Evolutionary conservation across 768 basidiomycete species (phyloP).

Genomic region (Psilocybe sp.): DNA sequence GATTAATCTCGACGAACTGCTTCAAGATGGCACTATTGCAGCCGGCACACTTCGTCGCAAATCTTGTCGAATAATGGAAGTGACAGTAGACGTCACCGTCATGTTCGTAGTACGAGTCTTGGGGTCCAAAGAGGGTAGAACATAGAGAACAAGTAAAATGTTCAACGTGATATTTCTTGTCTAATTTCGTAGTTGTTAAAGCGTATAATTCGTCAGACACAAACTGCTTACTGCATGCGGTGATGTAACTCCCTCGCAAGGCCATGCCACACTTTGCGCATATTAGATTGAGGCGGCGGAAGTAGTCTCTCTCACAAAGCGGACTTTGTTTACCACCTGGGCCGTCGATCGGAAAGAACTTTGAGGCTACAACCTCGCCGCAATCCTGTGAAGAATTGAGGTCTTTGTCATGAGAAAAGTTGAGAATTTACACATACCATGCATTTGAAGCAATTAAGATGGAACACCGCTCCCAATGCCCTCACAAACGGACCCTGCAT

Average conservation of each 20-base stretch:
- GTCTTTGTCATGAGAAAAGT: slow-evolving; percentile 1
- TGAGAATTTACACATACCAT: slow-evolving; percentile 55
- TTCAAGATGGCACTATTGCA: slow-evolving; percentile 97
- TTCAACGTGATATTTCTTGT: slow-evolving; percentile 98
- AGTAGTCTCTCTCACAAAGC: slow-evolving; percentile 98
- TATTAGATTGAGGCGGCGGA: slow-evolving; percentile 91
- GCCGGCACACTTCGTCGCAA: slow-evolving; percentile 97
- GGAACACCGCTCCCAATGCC: slow-evolving; percentile 90
- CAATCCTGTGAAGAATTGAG: slow-evolving; percentile 68
- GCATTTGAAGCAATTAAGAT: slow-evolving; percentile 98
- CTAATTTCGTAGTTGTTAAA: slow-evolving; percentile 38
- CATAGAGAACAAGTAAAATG: slow-evolving; percentile 99
- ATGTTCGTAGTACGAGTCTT: slow-evolving; percentile 99
- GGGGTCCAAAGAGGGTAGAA: slow-evolving; percentile 92
- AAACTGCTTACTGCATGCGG: slow-evolving; percentile 81
- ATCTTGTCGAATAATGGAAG: slow-evolving; percentile 98
- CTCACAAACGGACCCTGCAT: slow-evolving; percentile 97
- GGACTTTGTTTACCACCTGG: slow-evolving; percentile 86
- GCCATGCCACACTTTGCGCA: slow-evolving; percentile 96
- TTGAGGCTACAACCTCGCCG: slow-evolving; percentile 92
- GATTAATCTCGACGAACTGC: slow-evolving; percentile 99
- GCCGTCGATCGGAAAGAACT: slow-evolving; percentile 98
- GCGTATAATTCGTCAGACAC: slow-evolving; percentile 1
- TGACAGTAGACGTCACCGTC: slow-evolving; percentile 98
- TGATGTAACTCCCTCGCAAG: slow-evolving; percentile 95